Base-by-base conservation (phyloP, 2,329 filamentous ascomycete species). In the Fusarium ambrosium region DNA sequence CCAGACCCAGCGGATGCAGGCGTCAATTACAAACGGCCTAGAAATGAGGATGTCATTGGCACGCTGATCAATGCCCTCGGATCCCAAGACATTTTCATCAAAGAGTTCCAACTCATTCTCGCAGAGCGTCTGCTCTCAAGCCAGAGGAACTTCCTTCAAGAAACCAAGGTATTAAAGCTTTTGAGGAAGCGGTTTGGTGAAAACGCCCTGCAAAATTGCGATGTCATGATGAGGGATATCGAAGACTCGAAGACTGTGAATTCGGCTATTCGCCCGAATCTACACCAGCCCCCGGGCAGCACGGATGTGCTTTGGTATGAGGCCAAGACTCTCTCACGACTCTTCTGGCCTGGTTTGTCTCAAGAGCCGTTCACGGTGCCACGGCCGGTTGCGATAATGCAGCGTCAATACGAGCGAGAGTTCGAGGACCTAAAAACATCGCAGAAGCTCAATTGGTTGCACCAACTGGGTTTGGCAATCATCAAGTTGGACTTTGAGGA, bases 171-270 rank as follows among this genome's bases (percentile, higher is more conserved):
- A 6, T 88, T 98, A 7, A 92, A 96, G 67, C 88, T 98, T 11
- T 89, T 99, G 69, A 98, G 98, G 85, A 89, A 94, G 71, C 92
- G 95, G 10, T 95, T 98, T 66, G 96, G 96, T 27, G 95, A 98
- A 75, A 89, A 90, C 32, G 92, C 94, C 18, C 86, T 99, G 55
- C 97, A 98, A 81, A 94, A 94, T 59, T 98, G 95, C 82, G 96
- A 99, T 80, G 97, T 99, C 78, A 99, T 99, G 97, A 90, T 99
- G 67, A 94, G 93, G 73, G 97, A 99, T 81, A 93, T 98, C 39
- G 89, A 93, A 74, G 95, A 98, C 79, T 97, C 95, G 2, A 88
- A 89, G 70, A 89, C 90, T 48, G 90, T 97, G 69, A 94, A 98
- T 80, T 85, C 87, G 9, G 86, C 89, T 14, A 91, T 98, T 56